Evolutionary conservation across 495 filamentous ascomycete species (phyloP).

Genomic region (Lophiotrema nucula): DNA sequence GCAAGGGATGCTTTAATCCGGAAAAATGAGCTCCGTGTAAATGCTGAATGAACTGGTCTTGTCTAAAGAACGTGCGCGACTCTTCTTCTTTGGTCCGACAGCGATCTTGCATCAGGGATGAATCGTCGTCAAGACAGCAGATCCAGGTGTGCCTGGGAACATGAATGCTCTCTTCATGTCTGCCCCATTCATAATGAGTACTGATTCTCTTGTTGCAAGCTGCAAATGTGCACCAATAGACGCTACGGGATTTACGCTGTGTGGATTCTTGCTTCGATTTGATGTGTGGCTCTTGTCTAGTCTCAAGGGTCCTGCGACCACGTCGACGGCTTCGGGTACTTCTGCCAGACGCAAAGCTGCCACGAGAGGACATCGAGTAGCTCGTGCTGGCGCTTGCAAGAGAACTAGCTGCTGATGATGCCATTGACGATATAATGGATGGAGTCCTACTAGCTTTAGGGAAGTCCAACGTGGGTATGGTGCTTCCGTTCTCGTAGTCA

Average conservation of each 20-base stretch:
- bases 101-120: too few relatives aligned
- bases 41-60: slow-evolving; percentile 4
- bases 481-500: too few relatives aligned
- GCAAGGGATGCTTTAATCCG: not conserved
- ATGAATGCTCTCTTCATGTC: not conserved
- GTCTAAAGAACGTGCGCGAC: not conserved
- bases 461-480: too few relatives aligned
- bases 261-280: too few relatives aligned
- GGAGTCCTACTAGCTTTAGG: not conserved
- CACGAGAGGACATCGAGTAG: not conserved
- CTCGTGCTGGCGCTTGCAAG: not conserved
- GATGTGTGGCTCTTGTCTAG: too few relatives aligned
- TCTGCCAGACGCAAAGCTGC: not conserved
- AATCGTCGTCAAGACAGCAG: not conserved
- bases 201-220: not conserved
- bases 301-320: too few relatives aligned
- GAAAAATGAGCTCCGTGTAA: not conserved
- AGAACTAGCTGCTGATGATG: not conserved
- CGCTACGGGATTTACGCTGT: too few relatives aligned
- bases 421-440: not conserved
- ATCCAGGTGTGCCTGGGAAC: not conserved
- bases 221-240: too few relatives aligned
- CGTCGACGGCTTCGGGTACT: not conserved
- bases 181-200: not conserved
- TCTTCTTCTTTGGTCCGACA: not conserved